Evolutionary conservation across 257 asterid genomes (phyloP), one percentile per base, ranked within the genome.

Genomic region (Solanum acaule): DNA sequence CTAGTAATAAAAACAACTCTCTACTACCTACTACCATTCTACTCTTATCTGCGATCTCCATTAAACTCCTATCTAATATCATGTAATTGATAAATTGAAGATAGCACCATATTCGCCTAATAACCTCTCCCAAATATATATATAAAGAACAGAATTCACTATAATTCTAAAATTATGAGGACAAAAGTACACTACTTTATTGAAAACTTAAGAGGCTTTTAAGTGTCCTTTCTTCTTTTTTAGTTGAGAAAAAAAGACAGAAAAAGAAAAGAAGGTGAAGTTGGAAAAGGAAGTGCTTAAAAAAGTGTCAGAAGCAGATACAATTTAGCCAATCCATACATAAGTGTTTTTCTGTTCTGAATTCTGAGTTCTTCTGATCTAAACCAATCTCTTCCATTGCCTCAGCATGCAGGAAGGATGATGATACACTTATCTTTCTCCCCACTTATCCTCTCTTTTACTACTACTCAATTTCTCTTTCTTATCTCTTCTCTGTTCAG

Each of bases 291-390:
- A 42, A 72, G 88, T 76, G 67, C 78, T 83, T 87, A 42, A 40
- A 27, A 63, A 38, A 40, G 23, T 87, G 86, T 61, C 91, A 91
- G 72, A 87, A 77, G 77, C 72, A 86, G 88, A 87, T 89, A 86
- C 91, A 93, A 88, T 88, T 89, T 89, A 89, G 89, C 92, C 93
- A 86, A 92, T 79, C 92, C 88, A 84, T 27, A 81, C 68, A 82
- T 11, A 29, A 29, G 86, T 49, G 56, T 12, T 77, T 77, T 40
- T n/a, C 84, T 77, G 29, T 82, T 52, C 31, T 46, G 70, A 49
- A n/a, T 49, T 46, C 85, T 79, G 85, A 42, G 79, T 72, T 29
- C 42, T 33, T 79, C 85, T 82, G 70, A 82, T 49, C 90, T 68
- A 88, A 44, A 88, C 93, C 90, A 86, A 91, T 91, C 92, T 81